phyloP scores from a whole-genome alignment of 129 eudicot genomes.

The Cynara cardunculus region DNA sequence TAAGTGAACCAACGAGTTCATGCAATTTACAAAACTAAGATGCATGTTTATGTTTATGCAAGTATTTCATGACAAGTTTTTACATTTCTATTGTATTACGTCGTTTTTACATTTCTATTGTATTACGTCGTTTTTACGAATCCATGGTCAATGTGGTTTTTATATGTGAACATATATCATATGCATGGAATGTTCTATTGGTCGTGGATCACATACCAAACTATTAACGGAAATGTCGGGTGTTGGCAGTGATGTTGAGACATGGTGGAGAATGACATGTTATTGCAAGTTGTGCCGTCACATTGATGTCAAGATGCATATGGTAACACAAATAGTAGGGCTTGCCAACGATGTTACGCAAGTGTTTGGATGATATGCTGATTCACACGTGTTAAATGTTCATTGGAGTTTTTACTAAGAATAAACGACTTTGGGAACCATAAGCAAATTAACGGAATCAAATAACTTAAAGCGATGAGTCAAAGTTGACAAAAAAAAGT shows the following conservation, averaged over 20 bases:
- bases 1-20: too few species aligned
- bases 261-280: not conserved
- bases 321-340: too few species aligned
- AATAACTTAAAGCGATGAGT: too few species aligned
- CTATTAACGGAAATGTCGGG: not conserved
- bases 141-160: not conserved
- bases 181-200: not conserved
- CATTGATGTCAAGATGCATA: too few species aligned
- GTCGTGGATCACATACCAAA: not conserved
- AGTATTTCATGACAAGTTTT: too few species aligned
- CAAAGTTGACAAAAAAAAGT: too few species aligned
- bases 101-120: too few species aligned
- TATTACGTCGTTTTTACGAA: not conserved
- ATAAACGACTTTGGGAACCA: not conserved
- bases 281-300: too few species aligned
- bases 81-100: not conserved
- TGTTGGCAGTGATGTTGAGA: not conserved
- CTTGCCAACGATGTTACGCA: too few species aligned
- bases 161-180: not conserved
- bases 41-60: too few species aligned
- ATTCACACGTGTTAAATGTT: too few species aligned
- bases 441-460: not conserved
- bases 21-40: too few species aligned
- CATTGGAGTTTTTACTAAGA: not conserved
- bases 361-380: not conserved